These are phyloP conservation scores for Hibiscus tridactylites DNA, from an alignment of 345 rosid genomes.

Conservation along the genomic window DNA sequence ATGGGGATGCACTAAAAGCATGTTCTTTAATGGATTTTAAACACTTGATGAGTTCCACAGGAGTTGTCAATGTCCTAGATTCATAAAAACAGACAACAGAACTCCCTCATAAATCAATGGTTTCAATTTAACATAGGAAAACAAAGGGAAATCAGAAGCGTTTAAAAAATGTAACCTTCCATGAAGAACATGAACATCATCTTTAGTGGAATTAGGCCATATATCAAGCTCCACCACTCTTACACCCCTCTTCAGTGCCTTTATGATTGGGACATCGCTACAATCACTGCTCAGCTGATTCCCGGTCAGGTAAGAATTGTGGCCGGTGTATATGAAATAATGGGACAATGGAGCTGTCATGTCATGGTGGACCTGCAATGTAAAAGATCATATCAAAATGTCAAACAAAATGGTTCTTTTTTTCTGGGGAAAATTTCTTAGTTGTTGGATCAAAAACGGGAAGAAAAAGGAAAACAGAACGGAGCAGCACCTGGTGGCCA, in stretches of 20 bases:
- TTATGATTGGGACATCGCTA: slow-evolving; percentile 81
- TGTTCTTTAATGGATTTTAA: slow-evolving; percentile 56
- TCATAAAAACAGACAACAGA: slow-evolving; percentile 19
- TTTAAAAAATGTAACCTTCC: slow-evolving; percentile 44
- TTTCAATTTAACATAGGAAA: not conserved
- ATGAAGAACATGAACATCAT: slow-evolving; percentile 72
- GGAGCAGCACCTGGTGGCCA: slow-evolving; percentile 28
- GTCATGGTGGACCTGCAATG: slow-evolving; percentile 71
- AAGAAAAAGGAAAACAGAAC: not conserved
- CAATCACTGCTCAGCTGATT: slow-evolving; percentile 93
- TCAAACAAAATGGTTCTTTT: not conserved
- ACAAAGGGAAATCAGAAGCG: not conserved
- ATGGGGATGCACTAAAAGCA: slow-evolving; percentile 58
- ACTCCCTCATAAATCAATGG: not conserved
- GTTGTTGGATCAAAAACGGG: not conserved
- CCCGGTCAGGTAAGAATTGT: slow-evolving; percentile 87
- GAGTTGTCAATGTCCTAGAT: slow-evolving; percentile 72
- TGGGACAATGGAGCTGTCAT: slow-evolving; percentile 85
- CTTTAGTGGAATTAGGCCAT: slow-evolving; percentile 74
- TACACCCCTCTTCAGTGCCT: slow-evolving; percentile 65
- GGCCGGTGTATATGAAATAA: slow-evolving; percentile 86
- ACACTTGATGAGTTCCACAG: slow-evolving; percentile 60
- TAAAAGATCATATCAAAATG: not conserved
- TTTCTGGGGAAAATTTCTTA: too few species aligned
- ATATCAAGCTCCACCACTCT: slow-evolving; percentile 92